phyloP scores from a whole-genome alignment of 805 yeast species.

The Candida khao-thaluensis region DNA sequence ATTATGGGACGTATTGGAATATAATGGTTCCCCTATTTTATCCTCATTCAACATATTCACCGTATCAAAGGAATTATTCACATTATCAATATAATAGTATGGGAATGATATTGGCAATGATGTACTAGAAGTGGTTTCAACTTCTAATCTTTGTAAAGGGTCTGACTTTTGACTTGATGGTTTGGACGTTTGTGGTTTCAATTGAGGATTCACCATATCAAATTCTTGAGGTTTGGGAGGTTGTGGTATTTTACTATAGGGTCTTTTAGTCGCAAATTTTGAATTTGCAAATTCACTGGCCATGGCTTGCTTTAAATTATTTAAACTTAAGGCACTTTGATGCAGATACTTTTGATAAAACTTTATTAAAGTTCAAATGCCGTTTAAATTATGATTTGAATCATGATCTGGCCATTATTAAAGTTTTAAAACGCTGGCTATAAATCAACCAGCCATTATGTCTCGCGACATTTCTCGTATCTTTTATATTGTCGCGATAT shows the following conservation, averaged over 20 bases:
- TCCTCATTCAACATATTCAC: constrained; percentile 20
- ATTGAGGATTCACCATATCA: background rate
- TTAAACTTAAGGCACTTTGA: background rate
- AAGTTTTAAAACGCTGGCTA: background rate
- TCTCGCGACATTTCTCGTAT: background rate
- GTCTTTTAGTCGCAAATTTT: too few relatives aligned
- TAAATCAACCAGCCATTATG: constrained; percentile 1
- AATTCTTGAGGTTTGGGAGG: constrained; percentile 11
- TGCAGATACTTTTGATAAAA: background rate
- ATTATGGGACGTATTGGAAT: constrained; percentile 28
- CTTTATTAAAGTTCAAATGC: constrained; percentile 1
- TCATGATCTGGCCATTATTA: background rate
- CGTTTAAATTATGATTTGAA: background rate
- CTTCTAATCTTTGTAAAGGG: constrained; percentile 19
- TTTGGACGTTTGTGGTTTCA: background rate
- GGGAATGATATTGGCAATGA: constrained; percentile 32
- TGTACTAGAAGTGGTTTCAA: constrained; percentile 24
- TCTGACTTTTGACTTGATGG: constrained; percentile 12
- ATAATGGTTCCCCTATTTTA: constrained; percentile 16
- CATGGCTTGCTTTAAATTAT: background rate
- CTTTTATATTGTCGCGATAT: too few relatives aligned
- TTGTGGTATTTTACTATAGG: background rate
- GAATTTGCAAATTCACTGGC: too few relatives aligned
- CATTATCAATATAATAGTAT: constrained; percentile 21
- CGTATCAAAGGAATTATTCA: constrained; percentile 26